Evolutionary conservation across 148 eudicot genomes (phyloP).

Genomic region (Chenopodium suecicum): DNA sequence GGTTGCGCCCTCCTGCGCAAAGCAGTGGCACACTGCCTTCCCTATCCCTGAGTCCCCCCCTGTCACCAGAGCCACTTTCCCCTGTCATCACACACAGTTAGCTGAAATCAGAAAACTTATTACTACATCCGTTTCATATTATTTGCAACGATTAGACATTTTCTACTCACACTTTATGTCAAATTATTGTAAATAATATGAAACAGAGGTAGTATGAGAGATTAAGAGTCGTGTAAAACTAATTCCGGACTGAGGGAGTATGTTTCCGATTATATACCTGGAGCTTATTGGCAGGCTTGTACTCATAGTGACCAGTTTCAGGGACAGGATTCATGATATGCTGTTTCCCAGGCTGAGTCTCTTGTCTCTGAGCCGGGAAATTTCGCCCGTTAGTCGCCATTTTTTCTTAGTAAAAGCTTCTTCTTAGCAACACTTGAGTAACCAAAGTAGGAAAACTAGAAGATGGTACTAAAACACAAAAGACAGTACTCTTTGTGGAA

Average conservation of each 20-base stretch:
- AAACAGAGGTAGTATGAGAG: neutral
- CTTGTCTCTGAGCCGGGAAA: conserved; percentile 70
- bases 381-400: conserved; percentile 48
- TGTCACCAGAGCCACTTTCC: conserved; percentile 81
- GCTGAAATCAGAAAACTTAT: neutral
- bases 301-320: conserved; percentile 27
- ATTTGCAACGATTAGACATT: too few species aligned
- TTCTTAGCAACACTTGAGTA: neutral
- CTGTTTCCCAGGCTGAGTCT: conserved; percentile 72
- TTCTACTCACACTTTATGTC: too few species aligned
- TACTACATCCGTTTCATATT: too few species aligned
- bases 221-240: neutral
- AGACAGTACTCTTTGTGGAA: neutral
- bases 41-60: conserved; percentile 98
- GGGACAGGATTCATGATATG: conserved; percentile 79
- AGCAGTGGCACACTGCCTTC: conserved; percentile 65
- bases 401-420: neutral
- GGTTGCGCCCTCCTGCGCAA: conserved; percentile 76
- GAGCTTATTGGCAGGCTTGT: conserved; percentile 69
- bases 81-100: conserved; percentile 42
- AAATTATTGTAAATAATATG: too few species aligned
- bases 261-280: conserved; percentile 27
- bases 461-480: neutral
- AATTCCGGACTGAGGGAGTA: neutral
- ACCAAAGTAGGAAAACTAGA: neutral